These are phyloP conservation scores for Cladobotryum mycophilum DNA, from an alignment of 2,329 filamentous ascomycete genomes.

Conservation along the genomic window DNA sequence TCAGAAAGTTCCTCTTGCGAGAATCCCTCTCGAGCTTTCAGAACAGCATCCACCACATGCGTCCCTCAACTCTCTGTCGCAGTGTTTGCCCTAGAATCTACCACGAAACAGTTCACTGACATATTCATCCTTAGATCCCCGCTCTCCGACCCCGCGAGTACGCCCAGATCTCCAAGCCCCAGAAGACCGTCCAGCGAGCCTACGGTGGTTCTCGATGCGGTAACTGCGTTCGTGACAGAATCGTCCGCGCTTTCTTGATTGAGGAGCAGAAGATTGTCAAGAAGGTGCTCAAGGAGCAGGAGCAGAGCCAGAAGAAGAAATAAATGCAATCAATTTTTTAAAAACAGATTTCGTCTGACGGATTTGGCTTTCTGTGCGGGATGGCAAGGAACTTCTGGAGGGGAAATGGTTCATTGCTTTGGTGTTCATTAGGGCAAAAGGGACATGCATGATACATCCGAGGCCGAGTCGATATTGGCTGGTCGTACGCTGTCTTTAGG, in stretches of 20 bases:
- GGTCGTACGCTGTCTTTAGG: slow-evolving; percentile 40
- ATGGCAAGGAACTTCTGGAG: slow-evolving; percentile 28
- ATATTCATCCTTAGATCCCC: slow-evolving; percentile 58
- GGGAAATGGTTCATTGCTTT: slow-evolving; percentile 43
- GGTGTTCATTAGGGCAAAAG: slow-evolving; percentile 47
- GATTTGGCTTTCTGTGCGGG: slow-evolving; percentile 29
- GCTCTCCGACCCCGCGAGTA: slow-evolving; percentile 98
- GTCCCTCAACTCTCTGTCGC: not conserved
- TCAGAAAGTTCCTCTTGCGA: not conserved
- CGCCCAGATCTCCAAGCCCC: slow-evolving; percentile 90
- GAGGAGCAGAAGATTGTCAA: slow-evolving; percentile 99
- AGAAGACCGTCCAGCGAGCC: slow-evolving; percentile 98
- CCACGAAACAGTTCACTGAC: slow-evolving; percentile 13
- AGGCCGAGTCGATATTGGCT: slow-evolving; percentile 30
- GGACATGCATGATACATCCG: slow-evolving; percentile 43
- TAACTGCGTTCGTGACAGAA: slow-evolving; percentile 96
- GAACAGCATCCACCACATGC: not conserved
- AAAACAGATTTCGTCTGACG: slow-evolving; percentile 24
- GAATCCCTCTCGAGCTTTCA: not conserved
- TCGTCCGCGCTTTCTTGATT: slow-evolving; percentile 97
- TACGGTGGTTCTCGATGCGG: slow-evolving; percentile 98
- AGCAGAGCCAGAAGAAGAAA: slow-evolving; percentile 64
- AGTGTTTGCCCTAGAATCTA: not conserved
- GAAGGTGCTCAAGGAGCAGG: slow-evolving; percentile 99
- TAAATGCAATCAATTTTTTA: slow-evolving; percentile 39